Evolutionary conservation across 2,329 filamentous ascomycete genomes (phyloP), one percentile per base, ranked within the genome.

Genomic region (Drechslerella dactyloides): DNA sequence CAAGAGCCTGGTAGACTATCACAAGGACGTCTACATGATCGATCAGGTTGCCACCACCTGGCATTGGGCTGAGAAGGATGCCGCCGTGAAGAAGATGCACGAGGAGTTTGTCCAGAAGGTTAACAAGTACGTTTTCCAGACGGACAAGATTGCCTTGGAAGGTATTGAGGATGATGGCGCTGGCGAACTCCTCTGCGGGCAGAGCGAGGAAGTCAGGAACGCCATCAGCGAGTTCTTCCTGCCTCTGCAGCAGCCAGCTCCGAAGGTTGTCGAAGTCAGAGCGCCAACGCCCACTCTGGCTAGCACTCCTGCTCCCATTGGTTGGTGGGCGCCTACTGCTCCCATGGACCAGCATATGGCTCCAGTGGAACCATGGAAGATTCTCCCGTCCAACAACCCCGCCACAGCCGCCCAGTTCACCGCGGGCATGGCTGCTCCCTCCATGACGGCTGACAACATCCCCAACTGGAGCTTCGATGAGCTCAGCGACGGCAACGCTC

Each of bases 61-160:
- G 84, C 88, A 91, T 81, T 99, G 94, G 94, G 88, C 92, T 44
- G 93, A 97, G 81, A 97, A 97, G 85, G 93, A 97, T 78, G 85
- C 89, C 76, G 93, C 97, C 79, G 85, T 96, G 82, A 97, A 96
- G 87, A 97, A 96, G 84, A 85, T 97, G 77, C 94, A 97, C 80
- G 91, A 97, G 73, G 92, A 96, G 78, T 97, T 97, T 78, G 86
- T 97, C 75, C 93, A 97, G 82, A 91, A 93, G 75, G 89, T 93
- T 83, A 99, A 99, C 86, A 93, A 90, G 81, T 99, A 96, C 78
- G 93, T 99, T 78, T 99, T 90, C 82, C 89, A 92, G 78, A 93
- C 93, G 15, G 87, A 90, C 77, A 92, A 91, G 75, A 88, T 89
- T 73, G 94, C 93, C 51, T 85, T 99, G 60, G 94, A 99, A 82